Percentiles rank a stretch among this genome's conserved stretches.
Evolutionary conservation across 164 flowering plant genomes (phyloP).

Genomic region (Macadamia integrifolia): DNA sequence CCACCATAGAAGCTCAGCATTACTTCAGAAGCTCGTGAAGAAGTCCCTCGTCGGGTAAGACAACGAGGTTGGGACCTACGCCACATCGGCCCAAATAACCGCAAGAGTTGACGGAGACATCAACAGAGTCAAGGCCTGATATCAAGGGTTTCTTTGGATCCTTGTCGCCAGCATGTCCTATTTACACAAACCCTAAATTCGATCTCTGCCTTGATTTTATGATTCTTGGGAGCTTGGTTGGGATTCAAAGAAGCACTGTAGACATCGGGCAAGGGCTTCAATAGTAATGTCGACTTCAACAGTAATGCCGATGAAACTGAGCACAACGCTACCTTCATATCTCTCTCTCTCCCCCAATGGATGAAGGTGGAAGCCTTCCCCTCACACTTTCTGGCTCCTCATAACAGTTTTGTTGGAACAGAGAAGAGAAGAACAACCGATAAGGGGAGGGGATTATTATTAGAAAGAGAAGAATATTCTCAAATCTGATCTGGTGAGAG

Average conservation of each 20-base stretch:
- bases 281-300: no score
- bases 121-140: constrained; percentile 52
- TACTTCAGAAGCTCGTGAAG: constrained; percentile 42
- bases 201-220: constrained; percentile 9
- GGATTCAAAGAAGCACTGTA: neutral
- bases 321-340: no score
- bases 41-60: constrained; percentile 58
- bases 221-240: neutral
- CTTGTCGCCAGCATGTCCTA: constrained; percentile 65
- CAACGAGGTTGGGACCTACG: constrained; percentile 30
- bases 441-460: no score
- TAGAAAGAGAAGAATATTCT: no score
- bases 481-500: no score
- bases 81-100: constrained; percentile 69
- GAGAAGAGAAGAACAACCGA: no score
- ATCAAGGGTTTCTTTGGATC: constrained; percentile 69
- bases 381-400: no score
- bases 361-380: no score
- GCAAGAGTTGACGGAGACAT: constrained; percentile 52
- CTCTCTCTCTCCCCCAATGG: no score
- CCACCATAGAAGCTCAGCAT: constrained; percentile 27
- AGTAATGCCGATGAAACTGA: no score
- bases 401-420: no score
- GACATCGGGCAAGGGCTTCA: no score
- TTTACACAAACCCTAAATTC: constrained; percentile 79